phyloP scores from a whole-genome alignment of 148 eudicot species.

The Amaranthus hypochondriacus region DNA sequence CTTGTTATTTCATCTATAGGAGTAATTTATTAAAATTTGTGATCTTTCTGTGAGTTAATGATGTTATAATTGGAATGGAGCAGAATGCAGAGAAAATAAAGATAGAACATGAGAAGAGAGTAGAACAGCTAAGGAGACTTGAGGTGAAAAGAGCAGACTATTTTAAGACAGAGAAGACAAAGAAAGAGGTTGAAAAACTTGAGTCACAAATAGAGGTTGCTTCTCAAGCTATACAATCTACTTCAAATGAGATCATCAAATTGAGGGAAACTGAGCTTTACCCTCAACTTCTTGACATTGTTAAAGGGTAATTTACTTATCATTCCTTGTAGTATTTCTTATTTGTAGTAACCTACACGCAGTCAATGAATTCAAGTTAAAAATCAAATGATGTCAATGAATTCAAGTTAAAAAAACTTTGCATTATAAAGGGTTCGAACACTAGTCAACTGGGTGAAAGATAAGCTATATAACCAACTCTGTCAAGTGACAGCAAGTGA shows the following conservation, averaged over 20 bases:
- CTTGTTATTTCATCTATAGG: neutral
- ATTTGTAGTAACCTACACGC: no score
- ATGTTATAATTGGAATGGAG: neutral
- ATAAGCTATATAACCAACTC: no score
- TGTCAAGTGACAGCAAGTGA: no score
- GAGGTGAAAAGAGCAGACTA: constrained; percentile 80
- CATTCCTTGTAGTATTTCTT: no score
- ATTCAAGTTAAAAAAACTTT: no score
- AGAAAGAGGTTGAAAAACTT: constrained; percentile 86
- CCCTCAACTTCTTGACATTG: constrained; percentile 87
- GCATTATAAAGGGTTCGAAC: no score
- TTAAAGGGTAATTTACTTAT: constrained; percentile 54
- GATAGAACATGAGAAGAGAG: constrained; percentile 79
- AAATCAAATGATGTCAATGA: no score
- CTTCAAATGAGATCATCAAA: constrained; percentile 77
- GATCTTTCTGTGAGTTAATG: neutral
- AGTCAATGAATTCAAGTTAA: no score
- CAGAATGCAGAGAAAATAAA: constrained; percentile 77
- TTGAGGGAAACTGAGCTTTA: constrained; percentile 85
- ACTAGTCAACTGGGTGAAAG: no score
- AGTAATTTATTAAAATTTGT: neutral
- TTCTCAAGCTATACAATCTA: constrained; percentile 76
- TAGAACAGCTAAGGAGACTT: constrained; percentile 62
- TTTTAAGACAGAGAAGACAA: constrained; percentile 75
- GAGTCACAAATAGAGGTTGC: constrained; percentile 78